phyloP scores from a whole-genome alignment of 495 filamentous ascomycete species.

The Neurospora intermedia region DNA sequence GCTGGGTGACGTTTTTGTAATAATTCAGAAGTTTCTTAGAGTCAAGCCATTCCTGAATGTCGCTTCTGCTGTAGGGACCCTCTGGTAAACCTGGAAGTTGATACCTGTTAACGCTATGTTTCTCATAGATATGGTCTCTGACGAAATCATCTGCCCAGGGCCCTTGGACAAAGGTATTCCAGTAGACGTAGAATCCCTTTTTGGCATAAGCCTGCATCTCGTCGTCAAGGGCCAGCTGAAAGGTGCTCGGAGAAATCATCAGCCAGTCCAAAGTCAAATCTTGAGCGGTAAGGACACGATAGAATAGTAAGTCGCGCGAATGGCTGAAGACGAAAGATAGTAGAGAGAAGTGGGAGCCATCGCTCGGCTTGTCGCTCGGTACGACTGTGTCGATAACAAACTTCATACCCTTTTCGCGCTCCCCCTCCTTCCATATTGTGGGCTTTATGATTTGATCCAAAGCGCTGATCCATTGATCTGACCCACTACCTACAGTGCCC shows the following conservation, averaged over 20 bases:
- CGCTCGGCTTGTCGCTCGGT: background rate
- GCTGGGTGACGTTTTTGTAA: background rate
- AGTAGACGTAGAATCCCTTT: background rate
- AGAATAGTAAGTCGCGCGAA: background rate
- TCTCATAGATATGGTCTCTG: background rate
- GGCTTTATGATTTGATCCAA: background rate
- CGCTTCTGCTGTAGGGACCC: background rate
- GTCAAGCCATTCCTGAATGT: background rate
- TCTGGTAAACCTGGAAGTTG: background rate
- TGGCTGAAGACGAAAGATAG: background rate
- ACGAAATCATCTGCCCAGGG: background rate
- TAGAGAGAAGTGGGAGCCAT: background rate
- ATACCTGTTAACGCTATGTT: background rate
- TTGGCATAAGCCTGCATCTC: background rate
- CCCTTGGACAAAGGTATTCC: background rate
- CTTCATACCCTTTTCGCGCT: background rate
- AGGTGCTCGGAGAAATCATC: background rate
- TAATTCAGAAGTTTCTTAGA: background rate
- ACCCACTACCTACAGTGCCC: no score
- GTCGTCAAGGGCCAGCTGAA: background rate
- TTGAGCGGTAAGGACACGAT: background rate
- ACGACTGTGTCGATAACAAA: background rate
- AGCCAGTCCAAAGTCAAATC: background rate
- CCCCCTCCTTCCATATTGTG: background rate
- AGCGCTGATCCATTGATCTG: background rate